Percentiles rank a stretch among this genome's conserved stretches.
phyloP scores from a whole-genome alignment of 108 stramenopile species.

The Skeletonema marinoi region DNA sequence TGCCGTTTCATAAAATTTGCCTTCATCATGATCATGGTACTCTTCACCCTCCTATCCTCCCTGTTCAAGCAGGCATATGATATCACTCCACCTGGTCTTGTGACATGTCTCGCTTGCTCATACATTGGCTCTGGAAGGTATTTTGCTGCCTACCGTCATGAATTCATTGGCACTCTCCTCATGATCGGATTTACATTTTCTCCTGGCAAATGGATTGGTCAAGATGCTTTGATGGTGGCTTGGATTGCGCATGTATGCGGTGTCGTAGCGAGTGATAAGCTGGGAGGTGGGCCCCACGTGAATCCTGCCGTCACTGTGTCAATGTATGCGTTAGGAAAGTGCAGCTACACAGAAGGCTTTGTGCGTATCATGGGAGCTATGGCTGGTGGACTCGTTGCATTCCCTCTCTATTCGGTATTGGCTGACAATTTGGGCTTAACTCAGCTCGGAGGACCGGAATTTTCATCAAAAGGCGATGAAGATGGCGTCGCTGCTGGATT shows the following conservation, averaged over 20 bases:
- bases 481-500: slow-evolving; percentile 62
- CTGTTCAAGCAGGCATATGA: slow-evolving; percentile 34
- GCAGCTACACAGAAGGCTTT: slow-evolving; percentile 75
- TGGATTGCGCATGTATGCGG: slow-evolving; percentile 78
- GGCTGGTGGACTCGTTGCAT: slow-evolving; percentile 83
- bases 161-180: slow-evolving; percentile 80
- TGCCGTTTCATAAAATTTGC: background rate
- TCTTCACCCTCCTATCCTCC: slow-evolving; percentile 26
- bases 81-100: slow-evolving; percentile 71
- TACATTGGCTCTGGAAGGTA: slow-evolving; percentile 71
- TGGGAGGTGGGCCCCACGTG: slow-evolving; percentile 72
- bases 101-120: slow-evolving; percentile 54
- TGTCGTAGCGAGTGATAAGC: too few species aligned
- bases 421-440: slow-evolving; percentile 58
- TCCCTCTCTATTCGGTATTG: slow-evolving; percentile 72
- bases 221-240: slow-evolving; percentile 56
- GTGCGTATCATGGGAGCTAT: slow-evolving; percentile 81
- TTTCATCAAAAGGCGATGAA: slow-evolving; percentile 55
- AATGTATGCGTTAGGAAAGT: slow-evolving; percentile 81
- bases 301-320: slow-evolving; percentile 81
- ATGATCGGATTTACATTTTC: slow-evolving; percentile 88
- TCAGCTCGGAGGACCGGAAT: slow-evolving; percentile 87
- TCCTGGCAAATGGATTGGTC: slow-evolving; percentile 87
- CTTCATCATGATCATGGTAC: slow-evolving; percentile 6
- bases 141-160: slow-evolving; percentile 58